These are phyloP conservation scores for Raffaelea deltoideospora DNA, from an alignment of 2,329 filamentous ascomycete species.

Conservation along the genomic window DNA sequence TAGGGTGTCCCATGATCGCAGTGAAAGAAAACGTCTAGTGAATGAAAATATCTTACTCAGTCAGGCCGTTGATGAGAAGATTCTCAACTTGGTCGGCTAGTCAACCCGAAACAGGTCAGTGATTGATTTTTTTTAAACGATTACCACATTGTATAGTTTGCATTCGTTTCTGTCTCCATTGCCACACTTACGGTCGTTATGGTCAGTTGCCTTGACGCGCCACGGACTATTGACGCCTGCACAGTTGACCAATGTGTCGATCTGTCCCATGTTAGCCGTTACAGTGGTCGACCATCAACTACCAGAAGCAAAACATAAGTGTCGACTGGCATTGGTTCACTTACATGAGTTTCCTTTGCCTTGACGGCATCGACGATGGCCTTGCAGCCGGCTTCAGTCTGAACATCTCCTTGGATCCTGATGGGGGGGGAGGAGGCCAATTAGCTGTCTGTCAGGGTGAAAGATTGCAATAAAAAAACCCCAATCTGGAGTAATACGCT, in stretches of 20 bases:
- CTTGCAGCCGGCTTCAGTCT: slow-evolving; percentile 12
- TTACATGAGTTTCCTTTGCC: slow-evolving; percentile 11
- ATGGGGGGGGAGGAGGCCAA: no score
- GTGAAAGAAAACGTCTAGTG: not conserved
- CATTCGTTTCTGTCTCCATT: not conserved
- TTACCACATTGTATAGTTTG: not conserved
- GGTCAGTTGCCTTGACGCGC: slow-evolving; percentile 8
- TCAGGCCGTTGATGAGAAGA: slow-evolving; percentile 9
- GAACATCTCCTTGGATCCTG: slow-evolving; percentile 14
- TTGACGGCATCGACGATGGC: slow-evolving; percentile 10
- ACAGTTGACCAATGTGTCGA: slow-evolving; percentile 15
- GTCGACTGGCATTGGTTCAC: not conserved
- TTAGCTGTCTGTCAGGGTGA: no score
- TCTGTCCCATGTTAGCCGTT: slow-evolving; percentile 1
- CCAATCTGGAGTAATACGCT: not conserved
- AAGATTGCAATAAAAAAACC: not conserved
- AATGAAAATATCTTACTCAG: slow-evolving; percentile 7
- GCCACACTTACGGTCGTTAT: slow-evolving; percentile 7
- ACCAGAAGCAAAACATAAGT: not conserved
- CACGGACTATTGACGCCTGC: slow-evolving; percentile 13
- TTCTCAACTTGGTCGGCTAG: slow-evolving; percentile 10
- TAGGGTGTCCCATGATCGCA: not conserved
- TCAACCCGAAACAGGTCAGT: no score
- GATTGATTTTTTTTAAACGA: no score
- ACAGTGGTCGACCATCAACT: not conserved